Conservation (phyloP, 352 stramenopile genomes). For the Globisporangium mamillatum region DNA sequence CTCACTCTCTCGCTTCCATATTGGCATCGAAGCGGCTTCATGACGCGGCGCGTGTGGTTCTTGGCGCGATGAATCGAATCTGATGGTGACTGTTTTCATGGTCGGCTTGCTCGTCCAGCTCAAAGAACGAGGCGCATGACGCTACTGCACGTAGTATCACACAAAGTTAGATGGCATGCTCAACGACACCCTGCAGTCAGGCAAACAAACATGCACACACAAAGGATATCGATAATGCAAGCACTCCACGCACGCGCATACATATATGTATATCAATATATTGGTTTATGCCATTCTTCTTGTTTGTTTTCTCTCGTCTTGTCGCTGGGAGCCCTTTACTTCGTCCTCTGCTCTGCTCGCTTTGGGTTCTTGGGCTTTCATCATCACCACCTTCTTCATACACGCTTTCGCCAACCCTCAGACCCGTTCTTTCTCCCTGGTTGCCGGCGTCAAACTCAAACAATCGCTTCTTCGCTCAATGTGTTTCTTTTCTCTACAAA, state of each 20-base stretch:
- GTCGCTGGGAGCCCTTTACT: constrained; percentile 6
- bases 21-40: not conserved
- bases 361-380: constrained; percentile 6
- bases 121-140: not conserved
- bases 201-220: not conserved
- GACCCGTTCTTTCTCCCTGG: not conserved
- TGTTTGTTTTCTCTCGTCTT: not conserved
- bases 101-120: not conserved
- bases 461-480: not conserved
- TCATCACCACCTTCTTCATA: constrained; percentile 8
- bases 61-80: not conserved
- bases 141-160: not conserved
- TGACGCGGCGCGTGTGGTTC: not conserved
- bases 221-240: too few species aligned
- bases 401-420: constrained; percentile 1
- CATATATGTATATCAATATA: constrained; percentile 12
- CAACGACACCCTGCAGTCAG: not conserved
- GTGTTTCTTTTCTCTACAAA: constrained; percentile 6
- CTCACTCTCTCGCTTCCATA: not conserved
- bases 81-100: not conserved
- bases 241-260: not conserved
- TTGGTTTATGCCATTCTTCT: constrained; percentile 11
- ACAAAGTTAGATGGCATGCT: not conserved
- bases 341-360: not conserved
- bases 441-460: constrained; percentile 5